A percentile compares a stretch with the other conserved stretches of the same genome.
phyloP scores from a whole-genome alignment of 2,329 filamentous ascomycete species.

The Sclerotiophoma versabilis region DNA sequence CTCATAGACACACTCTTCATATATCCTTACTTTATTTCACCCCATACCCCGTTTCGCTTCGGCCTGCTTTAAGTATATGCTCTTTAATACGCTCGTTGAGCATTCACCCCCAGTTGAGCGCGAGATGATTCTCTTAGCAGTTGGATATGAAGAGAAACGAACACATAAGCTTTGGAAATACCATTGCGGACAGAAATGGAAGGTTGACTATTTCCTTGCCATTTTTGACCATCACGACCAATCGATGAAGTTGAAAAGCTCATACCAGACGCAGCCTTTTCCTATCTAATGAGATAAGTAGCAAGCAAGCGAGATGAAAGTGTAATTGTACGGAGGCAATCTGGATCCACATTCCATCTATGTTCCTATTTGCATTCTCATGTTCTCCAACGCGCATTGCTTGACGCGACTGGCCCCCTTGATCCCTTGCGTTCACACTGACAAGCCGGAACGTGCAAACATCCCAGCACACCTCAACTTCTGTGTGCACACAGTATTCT shows the following conservation, averaged over 20 bases:
- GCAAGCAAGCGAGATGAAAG: conserved; percentile 6
- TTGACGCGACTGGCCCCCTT: not conserved
- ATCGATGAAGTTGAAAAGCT: not conserved
- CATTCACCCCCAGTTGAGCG: not conserved
- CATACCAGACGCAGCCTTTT: not conserved
- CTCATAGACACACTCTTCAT: not conserved
- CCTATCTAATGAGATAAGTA: not conserved
- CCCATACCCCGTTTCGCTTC: conserved; percentile 17
- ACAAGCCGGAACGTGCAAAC: not conserved
- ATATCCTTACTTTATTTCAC: not conserved
- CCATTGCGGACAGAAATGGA: conserved; percentile 4
- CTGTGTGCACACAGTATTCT: not conserved
- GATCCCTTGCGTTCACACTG: not conserved
- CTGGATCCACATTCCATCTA: conserved; percentile 5
- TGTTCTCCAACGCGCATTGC: not conserved
- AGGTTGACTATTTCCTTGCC: not conserved
- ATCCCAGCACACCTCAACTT: not conserved
- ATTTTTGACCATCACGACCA: not conserved
- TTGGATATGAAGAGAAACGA: conserved; percentile 4
- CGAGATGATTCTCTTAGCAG: not conserved
- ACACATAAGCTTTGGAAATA: conserved; percentile 7
- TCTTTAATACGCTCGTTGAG: conserved; percentile 14
- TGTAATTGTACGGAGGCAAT: conserved; percentile 5
- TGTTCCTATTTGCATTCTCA: not conserved
- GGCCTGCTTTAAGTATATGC: conserved; percentile 15